phyloP scores from a whole-genome alignment of 192 early-diverging fungal genomes.

The Gamsiella multidivaricata region DNA sequence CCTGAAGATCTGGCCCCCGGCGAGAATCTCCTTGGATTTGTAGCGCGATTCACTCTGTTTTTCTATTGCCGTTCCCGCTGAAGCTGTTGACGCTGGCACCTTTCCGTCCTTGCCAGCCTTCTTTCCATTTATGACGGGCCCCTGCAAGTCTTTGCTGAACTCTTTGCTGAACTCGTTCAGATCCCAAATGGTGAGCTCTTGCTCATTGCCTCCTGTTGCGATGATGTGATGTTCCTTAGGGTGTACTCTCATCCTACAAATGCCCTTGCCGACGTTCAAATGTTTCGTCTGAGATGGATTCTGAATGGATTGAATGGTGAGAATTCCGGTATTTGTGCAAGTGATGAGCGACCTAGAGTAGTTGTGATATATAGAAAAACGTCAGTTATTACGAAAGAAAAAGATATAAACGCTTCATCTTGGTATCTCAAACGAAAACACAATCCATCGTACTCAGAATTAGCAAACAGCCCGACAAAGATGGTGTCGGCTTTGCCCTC shows the following conservation, averaged over 20 bases:
- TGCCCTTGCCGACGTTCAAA: slow-evolving; percentile 60
- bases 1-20: slow-evolving; percentile 77
- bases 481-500: slow-evolving; percentile 48
- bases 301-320: slow-evolving; percentile 31
- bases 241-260: slow-evolving; percentile 78
- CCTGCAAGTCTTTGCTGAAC: slow-evolving; percentile 17
- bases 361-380: slow-evolving; percentile 2
- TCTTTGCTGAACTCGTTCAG: slow-evolving; percentile 43
- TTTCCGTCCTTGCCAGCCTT: not conserved
- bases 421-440: not conserved
- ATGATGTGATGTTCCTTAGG: slow-evolving; percentile 71
- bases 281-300: slow-evolving; percentile 30
- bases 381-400: too few species aligned
- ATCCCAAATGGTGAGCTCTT: slow-evolving; percentile 86
- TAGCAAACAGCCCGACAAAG: slow-evolving; percentile 64
- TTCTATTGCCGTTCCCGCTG: slow-evolving; percentile 26
- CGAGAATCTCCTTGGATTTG: slow-evolving; percentile 88
- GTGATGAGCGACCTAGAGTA: slow-evolving; percentile 25
- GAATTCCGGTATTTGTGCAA: slow-evolving; percentile 42
- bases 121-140: slow-evolving; percentile 15
- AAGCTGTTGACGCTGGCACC: slow-evolving; percentile 8
- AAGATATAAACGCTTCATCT: too few species aligned
- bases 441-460: slow-evolving; percentile 49
- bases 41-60: slow-evolving; percentile 50
- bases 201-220: slow-evolving; percentile 88